Percentiles rank a stretch among this genome's conserved stretches.
Conservation (phyloP, 306 rosid species). For the Cyamopsis tetragonoloba region DNA sequence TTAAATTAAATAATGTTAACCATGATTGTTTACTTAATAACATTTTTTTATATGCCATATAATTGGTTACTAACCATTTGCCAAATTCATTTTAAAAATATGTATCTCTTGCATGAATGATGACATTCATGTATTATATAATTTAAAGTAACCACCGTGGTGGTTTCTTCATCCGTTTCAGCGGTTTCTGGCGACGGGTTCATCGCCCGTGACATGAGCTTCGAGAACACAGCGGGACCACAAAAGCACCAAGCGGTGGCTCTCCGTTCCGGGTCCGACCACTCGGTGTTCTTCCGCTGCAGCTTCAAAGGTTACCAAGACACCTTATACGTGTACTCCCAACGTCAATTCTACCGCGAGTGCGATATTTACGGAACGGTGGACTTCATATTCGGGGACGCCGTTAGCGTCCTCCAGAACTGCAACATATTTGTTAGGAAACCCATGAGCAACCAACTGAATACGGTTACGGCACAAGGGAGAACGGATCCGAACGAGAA, state of each 20-base stretch:
- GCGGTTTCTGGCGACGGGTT: conserved; percentile 65
- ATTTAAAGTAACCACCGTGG: neutral
- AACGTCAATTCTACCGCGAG: conserved; percentile 84
- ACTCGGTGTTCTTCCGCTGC: conserved; percentile 65
- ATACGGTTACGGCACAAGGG: conserved; percentile 62
- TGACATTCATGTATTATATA: too few species aligned
- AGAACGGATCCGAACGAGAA: conserved; percentile 72
- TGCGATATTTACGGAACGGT: conserved; percentile 71
- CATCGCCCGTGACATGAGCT: conserved; percentile 71
- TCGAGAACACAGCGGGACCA: conserved; percentile 87
- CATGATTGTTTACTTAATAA: too few species aligned
- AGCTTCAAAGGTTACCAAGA: conserved; percentile 80
- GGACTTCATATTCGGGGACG: conserved; percentile 76
- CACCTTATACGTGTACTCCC: conserved; percentile 60
- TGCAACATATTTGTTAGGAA: conserved; percentile 57
- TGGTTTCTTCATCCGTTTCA: conserved; percentile 26
- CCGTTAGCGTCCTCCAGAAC: conserved; percentile 48
- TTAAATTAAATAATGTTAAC: too few species aligned
- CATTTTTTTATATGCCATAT: too few species aligned
- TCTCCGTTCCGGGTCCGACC: conserved; percentile 59
- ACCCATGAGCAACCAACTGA: conserved; percentile 48
- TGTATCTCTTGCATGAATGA: too few species aligned
- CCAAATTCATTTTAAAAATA: too few species aligned
- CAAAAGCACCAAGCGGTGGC: conserved; percentile 75
- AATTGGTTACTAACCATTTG: too few species aligned